Conservation (phyloP, 1,284 basidiomycete species). For the Pholiota adiposa region DNA sequence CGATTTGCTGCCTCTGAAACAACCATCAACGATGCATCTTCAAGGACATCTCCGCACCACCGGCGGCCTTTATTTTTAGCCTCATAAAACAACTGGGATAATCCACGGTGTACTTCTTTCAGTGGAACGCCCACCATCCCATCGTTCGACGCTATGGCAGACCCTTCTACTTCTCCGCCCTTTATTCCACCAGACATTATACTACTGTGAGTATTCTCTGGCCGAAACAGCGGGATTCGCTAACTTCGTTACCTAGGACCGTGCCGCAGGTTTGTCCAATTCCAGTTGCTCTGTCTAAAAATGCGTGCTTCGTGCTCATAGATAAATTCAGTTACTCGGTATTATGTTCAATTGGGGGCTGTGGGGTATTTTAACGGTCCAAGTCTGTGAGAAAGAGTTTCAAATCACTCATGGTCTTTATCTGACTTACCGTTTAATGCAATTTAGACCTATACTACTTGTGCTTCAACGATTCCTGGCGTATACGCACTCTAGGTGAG, state of each 20-base stretch:
- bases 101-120: not conserved
- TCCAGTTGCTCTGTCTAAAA: no score
- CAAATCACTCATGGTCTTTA: not conserved
- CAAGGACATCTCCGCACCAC: not conserved
- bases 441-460: constrained; percentile 3
- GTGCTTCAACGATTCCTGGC: constrained; percentile 1
- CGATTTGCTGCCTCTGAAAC: not conserved
- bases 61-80: not conserved
- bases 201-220: not conserved
- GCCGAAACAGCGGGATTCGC: not conserved
- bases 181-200: not conserved
- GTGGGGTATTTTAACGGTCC: constrained; percentile 8
- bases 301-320: not conserved
- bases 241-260: not conserved
- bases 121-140: not conserved
- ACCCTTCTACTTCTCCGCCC: not conserved
- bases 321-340: not conserved
- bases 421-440: not conserved
- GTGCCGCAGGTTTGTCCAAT: not conserved
- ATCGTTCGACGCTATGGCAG: not conserved
- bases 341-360: constrained; percentile 11
- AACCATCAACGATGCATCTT: not conserved
- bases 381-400: constrained; percentile 5
- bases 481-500: not conserved
- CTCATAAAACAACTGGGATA: not conserved